These are phyloP conservation scores for Hypericum perforatum DNA, from an alignment of 345 rosid genomes.

Conservation along the genomic window DNA sequence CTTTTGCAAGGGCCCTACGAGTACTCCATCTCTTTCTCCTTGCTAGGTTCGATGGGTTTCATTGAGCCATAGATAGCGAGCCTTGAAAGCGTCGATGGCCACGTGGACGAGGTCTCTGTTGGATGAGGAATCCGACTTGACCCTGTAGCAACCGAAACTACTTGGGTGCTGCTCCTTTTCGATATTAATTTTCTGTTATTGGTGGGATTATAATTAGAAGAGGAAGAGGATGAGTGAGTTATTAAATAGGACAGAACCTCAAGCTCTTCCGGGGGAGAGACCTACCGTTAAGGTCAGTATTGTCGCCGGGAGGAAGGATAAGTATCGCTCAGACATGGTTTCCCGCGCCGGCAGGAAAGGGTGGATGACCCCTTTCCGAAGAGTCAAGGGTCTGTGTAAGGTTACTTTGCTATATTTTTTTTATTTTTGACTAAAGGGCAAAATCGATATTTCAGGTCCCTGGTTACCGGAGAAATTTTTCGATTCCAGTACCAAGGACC, in stretches of 20 bases:
- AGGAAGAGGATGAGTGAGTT: slow-evolving; percentile 35
- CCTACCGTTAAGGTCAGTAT: slow-evolving; percentile 53
- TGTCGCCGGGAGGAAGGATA: slow-evolving; percentile 60
- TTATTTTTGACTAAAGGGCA: too few relatives aligned
- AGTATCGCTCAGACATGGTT: slow-evolving; percentile 30
- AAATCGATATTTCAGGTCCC: too few relatives aligned
- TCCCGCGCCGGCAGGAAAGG: slow-evolving; percentile 66
- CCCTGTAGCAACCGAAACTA: slow-evolving; percentile 63
- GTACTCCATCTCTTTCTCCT: slow-evolving; percentile 27
- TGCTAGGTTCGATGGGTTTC: slow-evolving; percentile 13
- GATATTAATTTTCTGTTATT: neutral
- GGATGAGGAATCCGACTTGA: slow-evolving; percentile 72
- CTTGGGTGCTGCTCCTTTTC: slow-evolving; percentile 33
- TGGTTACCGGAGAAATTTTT: too few relatives aligned
- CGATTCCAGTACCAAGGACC: too few relatives aligned
- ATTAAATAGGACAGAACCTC: slow-evolving; percentile 59
- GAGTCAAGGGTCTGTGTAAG: too few relatives aligned
- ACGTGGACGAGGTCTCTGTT: slow-evolving; percentile 67
- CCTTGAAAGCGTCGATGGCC: slow-evolving; percentile 69
- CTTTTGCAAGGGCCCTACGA: too few relatives aligned
- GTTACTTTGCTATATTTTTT: too few relatives aligned
- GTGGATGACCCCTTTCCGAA: slow-evolving; percentile 58
- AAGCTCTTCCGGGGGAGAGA: slow-evolving; percentile 51
- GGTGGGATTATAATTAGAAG: too few relatives aligned
- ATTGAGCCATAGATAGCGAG: slow-evolving; percentile 11